Evolutionary conservation across 148 eudicot species (phyloP), one percentile per base, ranked within the genome.

Genomic region (Limonium bicolor): DNA sequence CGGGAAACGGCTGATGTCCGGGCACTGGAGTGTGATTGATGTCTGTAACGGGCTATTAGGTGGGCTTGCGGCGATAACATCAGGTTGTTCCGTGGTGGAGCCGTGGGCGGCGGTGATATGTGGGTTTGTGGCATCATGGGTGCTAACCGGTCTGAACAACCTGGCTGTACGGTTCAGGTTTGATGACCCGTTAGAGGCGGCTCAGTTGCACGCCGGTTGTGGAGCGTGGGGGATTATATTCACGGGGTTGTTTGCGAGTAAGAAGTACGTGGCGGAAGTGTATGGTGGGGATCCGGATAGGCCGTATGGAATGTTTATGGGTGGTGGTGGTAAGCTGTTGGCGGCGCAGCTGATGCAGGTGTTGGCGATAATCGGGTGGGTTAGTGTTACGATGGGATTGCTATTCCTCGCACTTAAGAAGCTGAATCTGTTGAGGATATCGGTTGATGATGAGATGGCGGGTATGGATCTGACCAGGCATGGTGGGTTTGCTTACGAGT

Each of bases 21-120:
- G 77, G 7, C 72, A 71, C 36, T 71, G 77, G 77, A 63, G 59
- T 48, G 77, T 71, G 38, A 58, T 53, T 1, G 77, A 71, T 14
- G 77, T 66, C 0, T 71, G 77, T 41, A 71, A 71, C 35, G 77
- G 77, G 28, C 19, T 71, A 7, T 31, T 71, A 3, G 77, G 72
- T 5, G 77, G 77, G 12, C 48, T 71, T 20, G 77, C 72, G 0
- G 77, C 77, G 1, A 71, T 71, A 39, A 71, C 77, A 0, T 48
- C 72, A 0, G 77, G 77, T 2, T 71, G 77, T 40, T 50, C 77
- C 5, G 77, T 71, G 37, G 77, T 71, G 8, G 77, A 71, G 26
- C 77, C 77, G 1, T 71, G 77, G 77, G 77, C 77, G 1, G 72
- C 77, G n/a, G 51, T 66, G 1, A 28, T 71, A 0, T 66, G 77